Evolutionary conservation across 805 yeast species (phyloP).

Genomic region (Ogataea trehaloabstinens): DNA sequence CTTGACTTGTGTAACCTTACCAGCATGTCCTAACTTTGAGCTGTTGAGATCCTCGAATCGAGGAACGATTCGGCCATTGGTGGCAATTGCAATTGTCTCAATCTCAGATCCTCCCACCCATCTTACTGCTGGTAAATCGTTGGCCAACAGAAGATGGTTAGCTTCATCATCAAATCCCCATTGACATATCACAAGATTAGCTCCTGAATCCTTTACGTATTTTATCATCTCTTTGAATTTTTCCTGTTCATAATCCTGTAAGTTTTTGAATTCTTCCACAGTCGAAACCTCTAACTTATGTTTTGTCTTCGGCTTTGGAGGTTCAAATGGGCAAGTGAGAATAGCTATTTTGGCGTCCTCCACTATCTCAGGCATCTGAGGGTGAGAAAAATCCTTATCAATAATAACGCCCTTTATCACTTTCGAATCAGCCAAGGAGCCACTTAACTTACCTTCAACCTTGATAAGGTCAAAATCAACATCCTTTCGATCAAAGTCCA

Average conservation of each 20-base stretch:
- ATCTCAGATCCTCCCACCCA: conserved; percentile 99
- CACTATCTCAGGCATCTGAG: conserved; percentile 90
- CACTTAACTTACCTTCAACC: conserved; percentile 95
- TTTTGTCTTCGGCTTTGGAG: conserved; percentile 98
- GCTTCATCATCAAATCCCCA: conserved; percentile 99
- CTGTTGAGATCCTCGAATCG: conserved; percentile 87
- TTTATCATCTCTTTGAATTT: conserved; percentile 90
- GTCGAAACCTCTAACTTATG: conserved; percentile 90
- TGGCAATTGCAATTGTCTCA: conserved; percentile 94
- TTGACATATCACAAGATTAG: conserved; percentile 95
- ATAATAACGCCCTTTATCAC: conserved; percentile 88
- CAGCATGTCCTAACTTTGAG: conserved; percentile 86
- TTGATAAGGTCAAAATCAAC: conserved; percentile 96
- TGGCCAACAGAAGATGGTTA: conserved; percentile 83
- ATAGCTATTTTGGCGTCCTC: conserved; percentile 87
- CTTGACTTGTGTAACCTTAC: conserved; percentile 78
- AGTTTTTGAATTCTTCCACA: conserved; percentile 89
- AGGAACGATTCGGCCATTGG: conserved; percentile 96
- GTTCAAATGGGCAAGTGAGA: conserved; percentile 97
- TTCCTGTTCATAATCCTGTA: conserved; percentile 89
- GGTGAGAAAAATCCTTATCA: conserved; percentile 97
- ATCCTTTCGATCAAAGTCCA: conserved; percentile 87
- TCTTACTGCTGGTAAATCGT: conserved; percentile 91
- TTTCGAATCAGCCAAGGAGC: conserved; percentile 80
- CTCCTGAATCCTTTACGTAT: conserved; percentile 83